Conservation (phyloP, 129 eudicot species). For the Saussurea involucrata region DNA sequence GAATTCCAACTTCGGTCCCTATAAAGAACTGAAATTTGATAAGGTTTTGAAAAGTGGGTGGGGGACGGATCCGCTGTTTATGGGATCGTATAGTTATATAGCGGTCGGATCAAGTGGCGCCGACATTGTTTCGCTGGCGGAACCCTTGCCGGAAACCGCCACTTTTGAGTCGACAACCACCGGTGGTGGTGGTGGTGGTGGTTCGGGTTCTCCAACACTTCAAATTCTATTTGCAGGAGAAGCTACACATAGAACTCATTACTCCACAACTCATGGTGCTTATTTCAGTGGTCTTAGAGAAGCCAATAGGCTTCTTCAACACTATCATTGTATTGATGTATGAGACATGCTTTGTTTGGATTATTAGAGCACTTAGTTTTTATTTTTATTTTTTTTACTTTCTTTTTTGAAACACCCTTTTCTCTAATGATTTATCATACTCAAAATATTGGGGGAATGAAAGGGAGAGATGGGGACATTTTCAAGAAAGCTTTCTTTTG, state of each 20-base stretch:
- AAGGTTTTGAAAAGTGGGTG: conserved; percentile 66
- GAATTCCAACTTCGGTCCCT: background rate
- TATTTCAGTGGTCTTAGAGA: conserved; percentile 88
- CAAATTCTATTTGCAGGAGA: conserved; percentile 94
- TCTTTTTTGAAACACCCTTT: conserved; percentile 30
- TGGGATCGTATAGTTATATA: conserved; percentile 89
- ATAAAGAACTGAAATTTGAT: conserved; percentile 19
- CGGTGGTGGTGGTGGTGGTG: background rate
- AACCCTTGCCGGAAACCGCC: conserved; percentile 54
- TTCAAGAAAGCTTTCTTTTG: conserved; percentile 26
- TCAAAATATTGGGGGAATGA: conserved; percentile 25
- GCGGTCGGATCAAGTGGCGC: conserved; percentile 79
- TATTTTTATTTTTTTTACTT: conserved; percentile 8
- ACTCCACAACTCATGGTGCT: conserved; percentile 96
- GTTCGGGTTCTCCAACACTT: conserved; percentile 27
- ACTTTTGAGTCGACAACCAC: conserved; percentile 5
- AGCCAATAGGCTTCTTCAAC: conserved; percentile 92
- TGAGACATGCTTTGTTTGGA: conserved; percentile 26
- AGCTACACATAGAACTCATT: conserved; percentile 92
- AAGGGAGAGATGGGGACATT: conserved; percentile 34
- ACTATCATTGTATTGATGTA: conserved; percentile 51
- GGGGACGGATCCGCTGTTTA: conserved; percentile 83
- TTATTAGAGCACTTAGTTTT: conserved; percentile 25
- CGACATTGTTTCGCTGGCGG: conserved; percentile 69
- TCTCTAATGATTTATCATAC: conserved; percentile 32